phyloP scores from a whole-genome alignment of 1,139 yeast species.

The Suhomyces bribrorum region DNA sequence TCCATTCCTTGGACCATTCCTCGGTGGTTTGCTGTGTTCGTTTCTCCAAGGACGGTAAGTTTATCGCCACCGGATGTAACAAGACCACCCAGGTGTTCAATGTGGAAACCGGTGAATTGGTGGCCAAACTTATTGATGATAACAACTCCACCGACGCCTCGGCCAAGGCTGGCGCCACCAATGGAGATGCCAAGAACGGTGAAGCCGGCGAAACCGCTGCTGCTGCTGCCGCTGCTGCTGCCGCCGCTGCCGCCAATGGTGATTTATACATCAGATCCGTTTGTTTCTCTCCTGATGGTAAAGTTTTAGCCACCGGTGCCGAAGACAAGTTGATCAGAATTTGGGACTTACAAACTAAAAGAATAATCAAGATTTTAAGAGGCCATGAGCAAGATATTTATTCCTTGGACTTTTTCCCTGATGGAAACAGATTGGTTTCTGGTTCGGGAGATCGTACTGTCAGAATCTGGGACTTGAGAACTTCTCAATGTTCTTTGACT shows the following conservation, averaged over 20 bases:
- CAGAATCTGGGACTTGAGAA: slow-evolving; percentile 92
- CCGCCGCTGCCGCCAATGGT: slow-evolving; percentile 54
- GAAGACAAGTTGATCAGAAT: slow-evolving; percentile 95
- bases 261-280: slow-evolving; percentile 94
- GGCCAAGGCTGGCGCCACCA: slow-evolving; percentile 21
- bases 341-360: slow-evolving; percentile 90
- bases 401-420: slow-evolving; percentile 93
- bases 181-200: slow-evolving; percentile 22
- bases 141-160: slow-evolving; percentile 45
- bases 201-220: slow-evolving; percentile 17
- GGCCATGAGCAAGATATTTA: slow-evolving; percentile 99
- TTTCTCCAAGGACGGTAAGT: slow-evolving; percentile 89
- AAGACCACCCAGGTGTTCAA: slow-evolving; percentile 93
- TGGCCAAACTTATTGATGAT: slow-evolving; percentile 85
- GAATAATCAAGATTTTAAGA: slow-evolving; percentile 81
- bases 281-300: slow-evolving; percentile 96
- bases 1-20: slow-evolving; percentile 87
- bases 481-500: slow-evolving; percentile 88
- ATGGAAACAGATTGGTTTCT: slow-evolving; percentile 89
- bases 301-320: slow-evolving; percentile 94
- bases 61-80: slow-evolving; percentile 95
- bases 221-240: slow-evolving; percentile 26
- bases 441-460: slow-evolving; percentile 98
- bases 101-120: slow-evolving; percentile 87
- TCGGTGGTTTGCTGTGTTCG: slow-evolving; percentile 97